Evolutionary conservation across 2,329 filamentous ascomycete species (phyloP).

Genomic region (Neurospora crassa): DNA sequence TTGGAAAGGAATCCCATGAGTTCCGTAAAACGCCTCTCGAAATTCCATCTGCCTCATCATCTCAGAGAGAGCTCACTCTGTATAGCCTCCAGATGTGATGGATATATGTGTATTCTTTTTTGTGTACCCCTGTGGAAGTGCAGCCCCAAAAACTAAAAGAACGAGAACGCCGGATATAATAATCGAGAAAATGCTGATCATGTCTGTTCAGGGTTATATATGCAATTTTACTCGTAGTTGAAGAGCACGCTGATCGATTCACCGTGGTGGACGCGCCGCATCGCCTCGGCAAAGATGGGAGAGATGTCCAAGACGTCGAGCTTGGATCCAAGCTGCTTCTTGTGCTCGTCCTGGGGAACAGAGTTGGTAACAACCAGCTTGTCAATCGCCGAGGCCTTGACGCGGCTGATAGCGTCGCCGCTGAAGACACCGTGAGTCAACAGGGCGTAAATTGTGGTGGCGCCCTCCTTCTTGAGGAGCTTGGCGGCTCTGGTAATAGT

Average conservation of each 20-base stretch:
- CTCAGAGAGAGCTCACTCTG: background rate
- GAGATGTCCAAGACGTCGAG: constrained; percentile 87
- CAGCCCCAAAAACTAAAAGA: constrained; percentile 5
- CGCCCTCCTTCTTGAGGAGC: constrained; percentile 90
- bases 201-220: constrained; percentile 4
- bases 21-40: background rate
- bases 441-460: constrained; percentile 81
- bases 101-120: background rate
- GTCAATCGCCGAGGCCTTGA: constrained; percentile 88
- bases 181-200: constrained; percentile 11
- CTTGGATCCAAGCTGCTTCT: constrained; percentile 65
- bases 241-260: constrained; percentile 97
- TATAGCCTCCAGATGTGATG: background rate
- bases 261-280: constrained; percentile 91
- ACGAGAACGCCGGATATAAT: constrained; percentile 11
- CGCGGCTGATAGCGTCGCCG: constrained; percentile 86
- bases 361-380: constrained; percentile 94
- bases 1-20: background rate
- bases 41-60: background rate
- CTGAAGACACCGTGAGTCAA: constrained; percentile 93
- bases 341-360: constrained; percentile 79
- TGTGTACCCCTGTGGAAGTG: background rate
- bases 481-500: constrained; percentile 95
- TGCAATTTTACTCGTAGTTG: constrained; percentile 54
- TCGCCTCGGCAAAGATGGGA: constrained; percentile 88